Conservation (phyloP, 2,329 filamentous ascomycete species). For the Drechmeria coniospora region DNA sequence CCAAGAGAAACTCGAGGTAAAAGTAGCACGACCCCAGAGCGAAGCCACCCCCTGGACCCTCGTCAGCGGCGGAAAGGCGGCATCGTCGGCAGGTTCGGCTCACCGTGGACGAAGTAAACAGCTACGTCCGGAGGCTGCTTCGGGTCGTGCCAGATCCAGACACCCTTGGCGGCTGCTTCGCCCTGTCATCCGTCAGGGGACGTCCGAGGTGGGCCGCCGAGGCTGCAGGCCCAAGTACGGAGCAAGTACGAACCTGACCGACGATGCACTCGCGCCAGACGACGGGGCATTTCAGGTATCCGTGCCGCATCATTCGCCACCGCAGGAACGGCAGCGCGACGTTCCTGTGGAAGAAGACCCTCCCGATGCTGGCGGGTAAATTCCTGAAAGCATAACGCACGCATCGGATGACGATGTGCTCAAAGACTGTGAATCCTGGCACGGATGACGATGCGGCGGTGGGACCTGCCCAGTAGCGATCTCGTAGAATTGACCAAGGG, state of each 20-base stretch:
- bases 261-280: constrained; percentile 40
- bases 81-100: constrained; percentile 7
- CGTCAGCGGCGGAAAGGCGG: constrained; percentile 1
- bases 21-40: constrained; percentile 71
- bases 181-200: constrained; percentile 7
- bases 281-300: constrained; percentile 45
- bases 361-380: constrained; percentile 51
- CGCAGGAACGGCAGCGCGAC: constrained; percentile 60
- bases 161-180: constrained; percentile 37
- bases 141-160: constrained; percentile 54
- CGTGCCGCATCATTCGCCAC: constrained; percentile 63
- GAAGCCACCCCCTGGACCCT: constrained; percentile 54
- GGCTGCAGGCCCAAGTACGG: neutral
- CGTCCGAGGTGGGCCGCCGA: neutral
- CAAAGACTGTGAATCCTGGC: constrained; percentile 55
- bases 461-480: constrained; percentile 15
- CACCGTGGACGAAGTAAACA: constrained; percentile 71
- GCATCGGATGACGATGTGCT: constrained; percentile 62
- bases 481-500: constrained; percentile 4
- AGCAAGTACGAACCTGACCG: constrained; percentile 13
- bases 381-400: constrained; percentile 64
- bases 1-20: constrained; percentile 69
- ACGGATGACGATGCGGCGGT: constrained; percentile 40
- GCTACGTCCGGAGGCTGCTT: constrained; percentile 53
- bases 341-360: constrained; percentile 62